Base-by-base conservation (phyloP, 2,329 filamentous ascomycete species). In the Lachnellula arida region DNA sequence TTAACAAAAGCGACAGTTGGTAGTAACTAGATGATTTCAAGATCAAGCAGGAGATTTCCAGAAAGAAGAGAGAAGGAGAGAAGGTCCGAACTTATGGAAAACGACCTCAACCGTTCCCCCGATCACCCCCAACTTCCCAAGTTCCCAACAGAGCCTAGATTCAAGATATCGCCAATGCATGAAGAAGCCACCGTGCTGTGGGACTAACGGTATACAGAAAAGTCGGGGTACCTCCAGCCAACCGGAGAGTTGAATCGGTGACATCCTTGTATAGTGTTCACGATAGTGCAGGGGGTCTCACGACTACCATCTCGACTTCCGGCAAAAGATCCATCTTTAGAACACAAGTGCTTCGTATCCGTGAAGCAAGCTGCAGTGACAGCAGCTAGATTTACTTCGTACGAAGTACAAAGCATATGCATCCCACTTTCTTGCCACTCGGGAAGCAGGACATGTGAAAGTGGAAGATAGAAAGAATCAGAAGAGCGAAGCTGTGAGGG, bases 61-160 rank as follows among this genome's bases (percentile, higher is more conserved):
- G 46, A 43, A 39, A 40, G 23, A 23, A 25, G 23, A 35, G 35
- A 22, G 42, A 58, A 46, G 34, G 46, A 47, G 47, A 49, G 54
- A n/a, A 54, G 44, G 34, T 43, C 12, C 35, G 56, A 22, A 22
- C 39, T 58, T 55, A 52, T 56, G 34, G 53, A 44, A 47, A 53
- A 22, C 48, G 9, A 39, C 39, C 35, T 19, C 12, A 43, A 19
- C 37, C 56, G 25, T 47, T 32, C 28, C 40, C 46, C 49, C 52
- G 39, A 19, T 55, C 58, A 51, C 56, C 51, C n/a, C n/a, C n/a
- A n/a, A n/a, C n/a, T n/a, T n/a, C 56, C 56, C 49, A 61, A 48
- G 59, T 53, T 58, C 57, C 57, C 53, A 56, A 50, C 54, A 25
- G 17, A 32, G 37, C 43, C 58, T 48, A 22, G n/a, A 60, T 54